Evolutionary conservation across 257 asterid genomes (phyloP), one percentile per base, ranked within the genome.

Genomic region (Penstemon eatonii): DNA sequence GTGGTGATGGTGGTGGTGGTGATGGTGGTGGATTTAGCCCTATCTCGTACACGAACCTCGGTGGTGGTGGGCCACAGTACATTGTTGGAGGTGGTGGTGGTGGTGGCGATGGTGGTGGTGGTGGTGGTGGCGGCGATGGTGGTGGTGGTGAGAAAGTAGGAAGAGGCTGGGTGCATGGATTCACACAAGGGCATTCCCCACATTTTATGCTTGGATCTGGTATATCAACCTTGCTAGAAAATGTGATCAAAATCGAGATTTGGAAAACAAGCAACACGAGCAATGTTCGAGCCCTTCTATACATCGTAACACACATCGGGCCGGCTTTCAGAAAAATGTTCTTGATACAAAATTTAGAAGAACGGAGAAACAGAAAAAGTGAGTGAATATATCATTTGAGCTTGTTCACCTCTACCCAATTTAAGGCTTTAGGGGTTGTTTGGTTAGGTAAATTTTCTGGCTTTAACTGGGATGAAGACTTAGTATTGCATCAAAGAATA

Each of bases 111-210:
- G 70, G 55, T 4, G 76, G 66, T 4, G 71, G 60, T 5, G 83
- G 80, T 0, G 76, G 76, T 0, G 81, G 60, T 0, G 75, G 63
- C 0, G 80, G 46, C 0, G 79, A 71, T 0, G 72, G 66, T 0
- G 82, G 71, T 2, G 85, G 74, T 2, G 80, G 82, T 0, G 79
- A 75, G 0, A 72, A 75, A 0, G 74, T 63, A 0, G 69, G 80
- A 0, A 3, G 68, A 25, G 8, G 79, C 50, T 75, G 87, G 81
- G 52, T 62, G 82, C 92, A 84, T 71, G 87, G 80, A 54, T 80
- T 81, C 44, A 43, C 76, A 59, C 96, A 89, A 4, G 93, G 88
- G 40, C 96, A 89, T 65, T 81, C 91, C 49, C 96, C 96, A 60
- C 96, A 89, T 61, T 78, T 89, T 7, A 83, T 73, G 64, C 81